Evolutionary conservation across 345 rosid species (phyloP).

Genomic region (Kernera saxatilis): DNA sequence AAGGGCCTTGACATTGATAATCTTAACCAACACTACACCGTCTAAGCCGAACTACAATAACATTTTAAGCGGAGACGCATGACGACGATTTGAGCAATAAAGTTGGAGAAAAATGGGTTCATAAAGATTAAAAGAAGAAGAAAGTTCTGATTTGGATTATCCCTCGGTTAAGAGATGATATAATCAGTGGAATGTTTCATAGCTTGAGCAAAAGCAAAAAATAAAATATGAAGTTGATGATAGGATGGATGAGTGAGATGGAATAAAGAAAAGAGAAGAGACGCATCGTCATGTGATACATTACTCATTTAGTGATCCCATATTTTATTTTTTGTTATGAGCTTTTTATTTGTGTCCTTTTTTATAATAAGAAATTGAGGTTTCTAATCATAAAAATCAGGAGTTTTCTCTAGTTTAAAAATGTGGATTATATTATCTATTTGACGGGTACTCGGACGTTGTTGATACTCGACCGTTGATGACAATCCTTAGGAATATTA

Average conservation of each 20-base stretch:
- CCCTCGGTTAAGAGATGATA: not conserved
- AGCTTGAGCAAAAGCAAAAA: not conserved
- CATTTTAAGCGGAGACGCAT: not conserved
- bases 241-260: not conserved
- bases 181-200: not conserved
- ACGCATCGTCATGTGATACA: not conserved
- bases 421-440: too few relatives aligned
- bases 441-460: too few relatives aligned
- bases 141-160: not conserved
- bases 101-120: slow-evolving; percentile 14
- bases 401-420: too few relatives aligned
- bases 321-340: not conserved
- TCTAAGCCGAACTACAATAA: slow-evolving; percentile 17
- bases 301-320: not conserved
- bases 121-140: not conserved
- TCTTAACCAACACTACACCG: slow-evolving; percentile 70
- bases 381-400: not conserved
- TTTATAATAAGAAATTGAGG: not conserved
- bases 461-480: too few relatives aligned
- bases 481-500: too few relatives aligned
- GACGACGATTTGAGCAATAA: slow-evolving; percentile 5
- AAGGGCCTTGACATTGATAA: slow-evolving; percentile 72
- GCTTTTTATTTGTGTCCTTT: not conserved
- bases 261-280: slow-evolving; percentile 4
- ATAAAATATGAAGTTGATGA: not conserved